These are phyloP conservation scores for Kwoniella mangroviensis DNA, from an alignment of 768 basidiomycete genomes.

Conservation along the genomic window DNA sequence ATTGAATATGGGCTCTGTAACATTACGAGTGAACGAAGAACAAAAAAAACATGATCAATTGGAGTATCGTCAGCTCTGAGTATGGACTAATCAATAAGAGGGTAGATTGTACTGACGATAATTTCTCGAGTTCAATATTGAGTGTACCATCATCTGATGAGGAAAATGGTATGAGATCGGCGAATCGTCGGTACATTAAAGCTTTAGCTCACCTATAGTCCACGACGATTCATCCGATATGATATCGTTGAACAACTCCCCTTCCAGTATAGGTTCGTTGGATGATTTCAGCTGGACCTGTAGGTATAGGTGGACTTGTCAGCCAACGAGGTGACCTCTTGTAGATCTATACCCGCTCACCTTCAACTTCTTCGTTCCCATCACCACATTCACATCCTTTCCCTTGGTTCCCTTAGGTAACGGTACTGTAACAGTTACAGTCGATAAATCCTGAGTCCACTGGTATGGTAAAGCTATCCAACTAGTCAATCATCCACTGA, in stretches of 20 bases:
- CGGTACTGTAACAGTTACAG: slow-evolving; percentile 79
- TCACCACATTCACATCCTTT: slow-evolving; percentile 71
- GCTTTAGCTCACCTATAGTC: slow-evolving; percentile 72
- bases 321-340: neutral
- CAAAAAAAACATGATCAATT: no score
- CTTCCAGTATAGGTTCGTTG: slow-evolving; percentile 76
- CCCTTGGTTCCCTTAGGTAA: slow-evolving; percentile 86
- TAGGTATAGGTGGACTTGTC: neutral
- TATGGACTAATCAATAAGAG: no score
- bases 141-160: slow-evolving; percentile 47
- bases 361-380: slow-evolving; percentile 81
- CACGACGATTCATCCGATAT: slow-evolving; percentile 96
- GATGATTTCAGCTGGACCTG: slow-evolving; percentile 71
- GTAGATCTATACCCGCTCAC: slow-evolving; percentile 61
- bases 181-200: neutral
- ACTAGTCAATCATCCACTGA: no score
- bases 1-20: slow-evolving; percentile 61
- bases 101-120: no score
- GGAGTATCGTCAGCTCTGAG: no score
- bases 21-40: no score
- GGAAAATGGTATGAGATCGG: neutral
- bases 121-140: slow-evolving; percentile 55
- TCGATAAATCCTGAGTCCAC: slow-evolving; percentile 88
- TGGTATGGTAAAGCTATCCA: slow-evolving; percentile 89
- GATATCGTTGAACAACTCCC: slow-evolving; percentile 89